Conservation (phyloP, 208 protist genomes). For the Sergeia podlipaevii region DNA sequence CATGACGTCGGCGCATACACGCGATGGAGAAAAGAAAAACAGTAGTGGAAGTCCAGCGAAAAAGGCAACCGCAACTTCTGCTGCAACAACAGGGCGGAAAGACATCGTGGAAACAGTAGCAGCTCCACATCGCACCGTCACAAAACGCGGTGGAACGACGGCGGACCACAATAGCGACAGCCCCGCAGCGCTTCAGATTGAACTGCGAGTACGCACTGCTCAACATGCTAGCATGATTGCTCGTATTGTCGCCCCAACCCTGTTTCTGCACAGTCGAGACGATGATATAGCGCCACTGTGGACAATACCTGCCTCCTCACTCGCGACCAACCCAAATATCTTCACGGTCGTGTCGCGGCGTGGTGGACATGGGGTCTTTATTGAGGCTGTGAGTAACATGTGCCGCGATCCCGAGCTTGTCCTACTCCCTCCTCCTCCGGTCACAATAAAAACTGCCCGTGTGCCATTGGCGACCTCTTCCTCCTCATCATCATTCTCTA, state of each 20-base stretch:
- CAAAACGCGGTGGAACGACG: slow-evolving; percentile 1
- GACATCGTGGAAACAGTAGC: neutral
- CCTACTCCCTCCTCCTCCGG: no score
- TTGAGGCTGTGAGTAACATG: slow-evolving; percentile 14
- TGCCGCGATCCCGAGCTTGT: slow-evolving; percentile 7
- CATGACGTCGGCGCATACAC: no score
- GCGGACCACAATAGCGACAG: neutral
- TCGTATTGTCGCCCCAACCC: slow-evolving; percentile 28
- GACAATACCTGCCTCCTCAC: slow-evolving; percentile 24
- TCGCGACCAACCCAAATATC: slow-evolving; percentile 28
- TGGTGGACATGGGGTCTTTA: slow-evolving; percentile 35
- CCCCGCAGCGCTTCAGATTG: slow-evolving; percentile 21
- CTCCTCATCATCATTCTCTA: no score
- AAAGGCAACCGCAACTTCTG: neutral
- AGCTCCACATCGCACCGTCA: slow-evolving; percentile 1
- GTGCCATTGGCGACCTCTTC: no score
- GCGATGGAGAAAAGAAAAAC: no score
- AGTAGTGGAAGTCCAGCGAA: no score
- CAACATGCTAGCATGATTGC: slow-evolving; percentile 25
- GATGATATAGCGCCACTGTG: slow-evolving; percentile 28
- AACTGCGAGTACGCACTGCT: slow-evolving; percentile 19
- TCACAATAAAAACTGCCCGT: no score
- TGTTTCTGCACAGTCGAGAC: slow-evolving; percentile 37
- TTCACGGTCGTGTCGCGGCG: slow-evolving; percentile 43
- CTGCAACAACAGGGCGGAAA: neutral